These are phyloP conservation scores for Neurospora africana DNA, from an alignment of 495 filamentous ascomycete species.

Conservation along the genomic window DNA sequence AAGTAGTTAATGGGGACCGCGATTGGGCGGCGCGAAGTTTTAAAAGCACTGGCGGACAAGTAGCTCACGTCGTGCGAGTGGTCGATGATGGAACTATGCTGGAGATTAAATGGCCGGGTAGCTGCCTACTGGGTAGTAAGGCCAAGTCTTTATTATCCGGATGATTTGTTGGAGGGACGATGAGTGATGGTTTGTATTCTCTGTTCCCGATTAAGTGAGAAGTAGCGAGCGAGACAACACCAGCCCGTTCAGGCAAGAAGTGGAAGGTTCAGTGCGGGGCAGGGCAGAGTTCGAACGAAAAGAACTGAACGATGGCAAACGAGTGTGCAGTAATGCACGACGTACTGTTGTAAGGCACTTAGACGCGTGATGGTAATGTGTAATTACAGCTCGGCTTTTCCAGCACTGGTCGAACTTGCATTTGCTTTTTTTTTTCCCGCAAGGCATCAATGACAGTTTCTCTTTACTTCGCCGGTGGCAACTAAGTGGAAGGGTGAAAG, in stretches of 20 bases:
- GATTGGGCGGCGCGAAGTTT: background rate
- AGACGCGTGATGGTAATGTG: background rate
- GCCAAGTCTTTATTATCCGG: background rate
- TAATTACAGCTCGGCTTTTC: background rate
- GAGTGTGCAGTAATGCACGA: background rate
- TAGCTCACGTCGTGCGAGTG: background rate
- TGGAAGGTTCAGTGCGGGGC: background rate
- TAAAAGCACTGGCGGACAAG: background rate
- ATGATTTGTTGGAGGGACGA: background rate
- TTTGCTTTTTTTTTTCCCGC: background rate
- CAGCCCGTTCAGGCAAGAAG: background rate
- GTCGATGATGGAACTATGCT: background rate
- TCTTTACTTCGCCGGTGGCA: background rate
- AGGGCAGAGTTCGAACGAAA: background rate
- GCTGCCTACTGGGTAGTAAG: background rate
- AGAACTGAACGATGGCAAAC: background rate
- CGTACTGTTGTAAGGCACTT: background rate
- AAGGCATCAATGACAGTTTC: background rate
- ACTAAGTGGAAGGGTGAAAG: background rate
- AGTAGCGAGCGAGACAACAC: background rate
- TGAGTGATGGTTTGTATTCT: background rate
- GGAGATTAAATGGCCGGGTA: background rate
- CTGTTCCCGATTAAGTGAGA: background rate
- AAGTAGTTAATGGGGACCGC: background rate
- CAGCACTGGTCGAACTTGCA: background rate